Base-by-base conservation (phyloP, 108 stramenopile genomes). In the Cyclotella cryptica region DNA sequence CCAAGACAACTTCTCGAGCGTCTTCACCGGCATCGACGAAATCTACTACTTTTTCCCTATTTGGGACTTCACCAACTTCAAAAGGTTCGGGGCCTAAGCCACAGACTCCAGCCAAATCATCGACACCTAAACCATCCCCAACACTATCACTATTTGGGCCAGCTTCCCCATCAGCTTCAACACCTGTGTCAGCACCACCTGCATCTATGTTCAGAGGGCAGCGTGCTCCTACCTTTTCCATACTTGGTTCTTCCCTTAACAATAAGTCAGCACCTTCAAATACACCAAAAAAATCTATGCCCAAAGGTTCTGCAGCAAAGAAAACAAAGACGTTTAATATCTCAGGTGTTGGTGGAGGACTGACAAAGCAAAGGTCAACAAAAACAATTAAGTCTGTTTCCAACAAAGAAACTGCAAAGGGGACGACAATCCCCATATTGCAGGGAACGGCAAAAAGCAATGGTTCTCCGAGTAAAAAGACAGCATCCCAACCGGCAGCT, bases 311-410 rank as follows among this genome's bases (percentile, higher is more conserved):
- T 28, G 24, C 28, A 5, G 53, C 53, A 21, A 71, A 71, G 55
- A 71, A 43, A 57, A 12, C 69, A 18, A 10, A 22, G 40, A 41
- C 61, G 39, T 39, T 39, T 26, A 66, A 1, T 15, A 45, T 66
- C 22, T 42, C 65, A 39, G 65, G 65, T 26, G 22, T 66, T 66
- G 65, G 65, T 45, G 61, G 61, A 63, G 65, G 65, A 66, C 14
- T 44, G 13, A 66, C 19, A 6, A 35, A 66, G 21, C 1, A 63
- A 12, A 41, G 6, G 2, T 63, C 35, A 41, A 6, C 29, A 40
- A 41, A 66, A 14, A 27, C 21, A 27, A 58, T 24, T 24, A 58
- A 14, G 18, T 14, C 24, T 24, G 18, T 22, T 8, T 27, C 57
- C 57, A 58, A 22, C 10, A 1, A 58, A 58, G 22, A 58, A 24